Percentiles rank a stretch among this genome's conserved stretches.
Conservation (phyloP, 2,329 filamentous ascomycete genomes). For the Drechslerella stenobrocha region DNA sequence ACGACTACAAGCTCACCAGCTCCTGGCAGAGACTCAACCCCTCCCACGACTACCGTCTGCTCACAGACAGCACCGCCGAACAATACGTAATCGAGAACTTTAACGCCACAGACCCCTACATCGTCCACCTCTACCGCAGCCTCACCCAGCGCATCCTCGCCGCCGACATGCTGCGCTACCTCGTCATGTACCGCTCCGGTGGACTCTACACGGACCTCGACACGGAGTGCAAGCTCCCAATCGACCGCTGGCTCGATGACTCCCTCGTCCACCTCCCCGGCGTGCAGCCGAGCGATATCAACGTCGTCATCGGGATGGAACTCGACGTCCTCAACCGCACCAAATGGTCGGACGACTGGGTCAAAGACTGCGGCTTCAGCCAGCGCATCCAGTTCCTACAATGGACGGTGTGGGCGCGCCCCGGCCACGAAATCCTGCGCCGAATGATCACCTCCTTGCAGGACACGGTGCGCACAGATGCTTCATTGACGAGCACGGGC, state of each 20-base stretch:
- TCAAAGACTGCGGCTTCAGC: conserved; percentile 8
- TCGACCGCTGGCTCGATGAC: conserved; percentile 22
- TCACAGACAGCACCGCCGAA: conserved; percentile 26
- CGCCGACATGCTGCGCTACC: conserved; percentile 32
- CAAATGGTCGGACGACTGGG: conserved; percentile 25
- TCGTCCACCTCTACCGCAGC: conserved; percentile 24
- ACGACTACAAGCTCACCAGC: conserved; percentile 14
- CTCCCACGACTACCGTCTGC: conserved; percentile 29
- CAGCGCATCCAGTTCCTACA: conserved; percentile 35
- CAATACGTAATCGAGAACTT: conserved; percentile 28
- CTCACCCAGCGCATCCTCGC: conserved; percentile 36
- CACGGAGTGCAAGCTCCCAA: conserved; percentile 27
- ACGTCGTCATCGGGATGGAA: conserved; percentile 35
- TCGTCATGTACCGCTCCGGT: conserved; percentile 30
- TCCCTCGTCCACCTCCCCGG: conserved; percentile 4
- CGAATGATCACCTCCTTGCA: conserved; percentile 29
- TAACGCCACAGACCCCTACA: conserved; percentile 34
- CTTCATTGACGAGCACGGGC: background rate
- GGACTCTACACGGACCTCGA: conserved; percentile 41
- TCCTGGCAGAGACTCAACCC: conserved; percentile 27
- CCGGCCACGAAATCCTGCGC: conserved; percentile 28
- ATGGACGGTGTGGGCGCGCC: conserved; percentile 31
- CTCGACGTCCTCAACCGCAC: conserved; percentile 24
- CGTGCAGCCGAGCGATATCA: conserved; percentile 9
- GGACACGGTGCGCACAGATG: conserved; percentile 16